Evolutionary conservation across 2,329 filamentous ascomycete species (phyloP), one percentile per base, ranked within the genome.

Genomic region (Westerdykella aurantiaca): DNA sequence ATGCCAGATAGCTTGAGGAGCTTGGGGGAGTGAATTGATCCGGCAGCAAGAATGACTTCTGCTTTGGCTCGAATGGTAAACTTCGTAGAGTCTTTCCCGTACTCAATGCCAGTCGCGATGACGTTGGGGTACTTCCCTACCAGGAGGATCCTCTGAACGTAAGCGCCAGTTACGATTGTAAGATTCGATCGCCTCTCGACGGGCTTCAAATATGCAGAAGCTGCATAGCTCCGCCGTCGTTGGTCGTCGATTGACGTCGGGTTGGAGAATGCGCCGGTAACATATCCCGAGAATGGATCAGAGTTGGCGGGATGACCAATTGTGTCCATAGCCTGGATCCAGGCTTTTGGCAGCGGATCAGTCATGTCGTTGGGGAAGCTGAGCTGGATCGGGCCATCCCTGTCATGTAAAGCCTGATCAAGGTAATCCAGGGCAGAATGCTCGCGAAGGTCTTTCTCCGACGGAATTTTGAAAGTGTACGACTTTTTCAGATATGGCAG

Each of bases 91-190:
- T 61, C 56, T 22, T 66, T 56, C 7, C 51, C 63, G 50, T 78
- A 73, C 5, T 53, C 46, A 1, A 64, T 59, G 3, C 57, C 56
- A 4, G 56, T 61, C 2, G 61, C 61, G 11, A 62, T 66, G 12
- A 73, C 74, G 6, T 73, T 72, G 2, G 52, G 58, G 5, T 59
- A 63, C 7, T 62, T 64, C 12, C 66, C 70, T 22, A 73, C 61
- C 25, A 77, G 55, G 31, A 75, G 49, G 48, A 82, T 59, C 46
- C 75, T 58, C 38, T 70, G 47, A 14, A 76, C 72, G 25, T 70
- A 52, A 3, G 74, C 71, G 33, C 76, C 67, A 1, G 71, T 72
- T 5, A 78, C 55, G 1, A 78, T 56, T n/a, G 65, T 58, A 2
- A 79, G 55, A 47, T 79, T 79, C 2, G 62, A 52, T 7, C 74